Base-by-base conservation (phyloP, 148 eudicot species). In the Rhododendron vialii region DNA sequence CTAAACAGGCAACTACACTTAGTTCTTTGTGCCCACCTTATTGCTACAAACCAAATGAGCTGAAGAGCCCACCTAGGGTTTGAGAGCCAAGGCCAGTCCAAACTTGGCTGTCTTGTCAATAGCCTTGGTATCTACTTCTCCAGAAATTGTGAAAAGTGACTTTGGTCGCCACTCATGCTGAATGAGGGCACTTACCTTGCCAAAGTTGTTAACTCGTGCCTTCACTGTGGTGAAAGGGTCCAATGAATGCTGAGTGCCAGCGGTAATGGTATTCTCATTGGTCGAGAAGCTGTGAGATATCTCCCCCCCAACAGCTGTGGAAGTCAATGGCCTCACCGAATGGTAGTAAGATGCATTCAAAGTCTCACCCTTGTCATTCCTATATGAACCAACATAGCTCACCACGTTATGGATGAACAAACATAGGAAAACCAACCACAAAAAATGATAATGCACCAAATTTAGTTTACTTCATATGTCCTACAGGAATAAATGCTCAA, bases 151-250 rank as follows among this genome's bases (percentile, higher is more conserved):
- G 86, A 96, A 87, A 30, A 90, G 85, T 14, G 98, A 95, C 88
- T 89, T 96, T 5, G 98, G 98, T 12, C 92, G 92, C 91, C 95
- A 93, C 90, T 95, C 96, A 7, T 95, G 96, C 90, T 95, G 96
- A 84, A 96, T 87, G 83, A 96, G 89, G 69, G 94, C 98, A 82
- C 90, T 93, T 9, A 90, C 92, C 89, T 86, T 95, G 47, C 98
- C 98, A 77, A 89, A 89, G 90, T 93, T 96, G 92, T 95, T 87
- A 47, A 95, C 88, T 24, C 95, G 93, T 41, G 94, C 92, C 93
- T 96, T 95, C 47, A 95, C 86, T 18, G 89, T 85, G 51, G 98
- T 96, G 84, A 92, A 86, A 38, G 95, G 96, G 81, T 96, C 98
- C 87, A 92, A 86, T 8, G 89, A 33, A 53, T 91, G 94, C 78